phyloP scores from a whole-genome alignment of 805 yeast species.

The Saccharomycopsis fibuligera region DNA sequence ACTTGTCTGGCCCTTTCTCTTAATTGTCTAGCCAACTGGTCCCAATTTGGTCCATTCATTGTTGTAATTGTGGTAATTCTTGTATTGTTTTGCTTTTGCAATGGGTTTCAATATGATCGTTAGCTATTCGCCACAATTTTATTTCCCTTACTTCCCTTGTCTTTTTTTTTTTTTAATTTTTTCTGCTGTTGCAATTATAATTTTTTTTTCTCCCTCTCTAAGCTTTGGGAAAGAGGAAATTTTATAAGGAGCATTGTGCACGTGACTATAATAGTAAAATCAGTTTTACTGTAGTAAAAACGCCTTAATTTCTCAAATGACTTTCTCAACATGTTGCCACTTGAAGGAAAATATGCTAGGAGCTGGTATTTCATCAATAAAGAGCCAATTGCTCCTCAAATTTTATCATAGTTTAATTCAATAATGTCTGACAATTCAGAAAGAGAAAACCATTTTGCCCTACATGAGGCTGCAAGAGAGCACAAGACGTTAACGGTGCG shows the following conservation, averaged over 20 bases:
- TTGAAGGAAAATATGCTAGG: too few relatives aligned
- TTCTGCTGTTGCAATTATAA: background rate
- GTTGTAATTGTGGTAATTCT: background rate
- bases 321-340: too few relatives aligned
- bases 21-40: slow-evolving; percentile 33
- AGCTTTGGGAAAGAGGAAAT: background rate
- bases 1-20: slow-evolving; percentile 31
- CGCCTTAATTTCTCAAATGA: too few relatives aligned
- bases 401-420: too few relatives aligned
- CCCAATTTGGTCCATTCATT: slow-evolving; percentile 31
- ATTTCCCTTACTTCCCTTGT: background rate
- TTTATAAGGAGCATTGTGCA: background rate
- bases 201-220: background rate
- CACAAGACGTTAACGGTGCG: slow-evolving; percentile 48
- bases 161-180: background rate
- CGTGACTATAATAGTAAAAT: background rate
- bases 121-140: background rate
- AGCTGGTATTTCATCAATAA: too few relatives aligned
- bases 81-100: background rate
- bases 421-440: too few relatives aligned
- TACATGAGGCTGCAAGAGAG: slow-evolving; percentile 65
- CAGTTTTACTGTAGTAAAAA: background rate
- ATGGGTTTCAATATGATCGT: background rate
- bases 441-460: slow-evolving; percentile 14
- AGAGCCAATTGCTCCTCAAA: too few relatives aligned